Percentiles rank a stretch among this genome's conserved stretches.
These are phyloP conservation scores for Aspergillus amoenus DNA, from an alignment of 2,329 filamentous ascomycete species.

Conservation along the genomic window DNA sequence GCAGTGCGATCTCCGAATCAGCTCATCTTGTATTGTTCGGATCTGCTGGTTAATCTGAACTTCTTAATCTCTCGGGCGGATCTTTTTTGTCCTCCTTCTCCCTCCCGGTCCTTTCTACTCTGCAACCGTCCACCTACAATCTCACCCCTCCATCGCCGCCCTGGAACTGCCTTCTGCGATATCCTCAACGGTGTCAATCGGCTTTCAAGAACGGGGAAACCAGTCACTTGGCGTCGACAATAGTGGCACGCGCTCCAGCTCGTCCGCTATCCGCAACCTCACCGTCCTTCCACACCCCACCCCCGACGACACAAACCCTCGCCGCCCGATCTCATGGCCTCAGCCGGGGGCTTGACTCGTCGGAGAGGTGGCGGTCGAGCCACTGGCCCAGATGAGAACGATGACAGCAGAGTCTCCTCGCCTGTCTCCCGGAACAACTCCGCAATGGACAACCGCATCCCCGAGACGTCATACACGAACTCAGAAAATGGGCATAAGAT, in stretches of 20 bases:
- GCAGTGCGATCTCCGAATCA: background rate
- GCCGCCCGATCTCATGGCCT: slow-evolving; percentile 53
- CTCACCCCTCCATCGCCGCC: slow-evolving; percentile 16
- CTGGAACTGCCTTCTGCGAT: slow-evolving; percentile 12
- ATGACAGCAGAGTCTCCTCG: slow-evolving; percentile 65
- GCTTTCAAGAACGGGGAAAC: background rate
- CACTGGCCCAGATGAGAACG: slow-evolving; percentile 59
- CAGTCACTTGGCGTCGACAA: slow-evolving; percentile 10
- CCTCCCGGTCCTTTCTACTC: slow-evolving; percentile 2
- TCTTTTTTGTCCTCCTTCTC: slow-evolving; percentile 11
- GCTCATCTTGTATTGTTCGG: slow-evolving; percentile 1
- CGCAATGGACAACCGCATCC: slow-evolving; percentile 54
- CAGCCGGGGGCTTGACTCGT: slow-evolving; percentile 70
- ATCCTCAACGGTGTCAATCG: slow-evolving; percentile 2
- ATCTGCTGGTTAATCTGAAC: background rate
- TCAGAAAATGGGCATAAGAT: slow-evolving; percentile 98
- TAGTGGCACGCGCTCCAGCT: slow-evolving; percentile 16
- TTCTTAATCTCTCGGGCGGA: slow-evolving; percentile 1
- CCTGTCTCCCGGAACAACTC: slow-evolving; percentile 62
- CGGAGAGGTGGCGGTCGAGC: slow-evolving; percentile 64
- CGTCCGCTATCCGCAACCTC: slow-evolving; percentile 15
- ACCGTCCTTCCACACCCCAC: slow-evolving; percentile 16
- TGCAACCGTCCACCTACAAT: slow-evolving; percentile 24
- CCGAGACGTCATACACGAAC: slow-evolving; percentile 79
- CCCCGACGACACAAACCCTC: slow-evolving; percentile 16